A percentile compares a stretch with the other conserved stretches of the same genome.
phyloP scores from a whole-genome alignment of 2,329 filamentous ascomycete species.

The Fusarium redolens region DNA sequence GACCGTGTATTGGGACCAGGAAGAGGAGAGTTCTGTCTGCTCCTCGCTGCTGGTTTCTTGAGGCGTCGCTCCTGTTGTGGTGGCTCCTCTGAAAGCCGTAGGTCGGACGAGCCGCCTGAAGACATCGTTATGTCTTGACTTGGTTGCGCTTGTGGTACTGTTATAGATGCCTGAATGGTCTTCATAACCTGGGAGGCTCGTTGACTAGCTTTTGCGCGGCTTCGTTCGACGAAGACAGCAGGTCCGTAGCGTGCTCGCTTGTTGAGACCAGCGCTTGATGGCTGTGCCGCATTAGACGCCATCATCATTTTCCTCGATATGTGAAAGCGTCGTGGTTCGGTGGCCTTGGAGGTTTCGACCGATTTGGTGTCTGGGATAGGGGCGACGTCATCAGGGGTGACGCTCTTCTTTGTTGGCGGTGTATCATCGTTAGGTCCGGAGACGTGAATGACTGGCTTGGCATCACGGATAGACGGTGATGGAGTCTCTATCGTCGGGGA shows the following conservation, averaged over 20 bases:
- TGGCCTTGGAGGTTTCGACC: conserved; percentile 7
- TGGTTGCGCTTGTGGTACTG: not conserved
- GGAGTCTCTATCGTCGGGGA: conserved; percentile 42
- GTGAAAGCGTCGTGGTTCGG: conserved; percentile 65
- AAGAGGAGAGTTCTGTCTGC: conserved; percentile 40
- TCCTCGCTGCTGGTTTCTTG: conserved; percentile 50
- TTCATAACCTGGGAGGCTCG: conserved; percentile 32
- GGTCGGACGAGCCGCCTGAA: not conserved
- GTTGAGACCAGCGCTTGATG: conserved; percentile 47
- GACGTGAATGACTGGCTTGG: conserved; percentile 61
- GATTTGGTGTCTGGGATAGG: conserved; percentile 22
- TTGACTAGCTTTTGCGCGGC: conserved; percentile 52
- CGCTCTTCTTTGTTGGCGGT: conserved; percentile 23
- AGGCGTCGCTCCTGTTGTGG: conserved; percentile 43
- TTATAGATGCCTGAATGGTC: conserved; percentile 17
- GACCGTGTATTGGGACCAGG: conserved; percentile 33
- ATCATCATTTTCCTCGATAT: conserved; percentile 62
- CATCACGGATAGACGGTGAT: conserved; percentile 29
- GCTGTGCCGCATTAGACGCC: conserved; percentile 34
- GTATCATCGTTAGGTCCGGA: conserved; percentile 54
- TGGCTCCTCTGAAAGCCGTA: not conserved
- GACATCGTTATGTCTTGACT: conserved; percentile 7
- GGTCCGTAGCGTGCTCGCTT: conserved; percentile 57
- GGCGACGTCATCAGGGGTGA: not conserved
- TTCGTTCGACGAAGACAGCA: conserved; percentile 68